These are phyloP conservation scores for Penicillium olsonii DNA, from an alignment of 2,329 filamentous ascomycete species.

Conservation along the genomic window DNA sequence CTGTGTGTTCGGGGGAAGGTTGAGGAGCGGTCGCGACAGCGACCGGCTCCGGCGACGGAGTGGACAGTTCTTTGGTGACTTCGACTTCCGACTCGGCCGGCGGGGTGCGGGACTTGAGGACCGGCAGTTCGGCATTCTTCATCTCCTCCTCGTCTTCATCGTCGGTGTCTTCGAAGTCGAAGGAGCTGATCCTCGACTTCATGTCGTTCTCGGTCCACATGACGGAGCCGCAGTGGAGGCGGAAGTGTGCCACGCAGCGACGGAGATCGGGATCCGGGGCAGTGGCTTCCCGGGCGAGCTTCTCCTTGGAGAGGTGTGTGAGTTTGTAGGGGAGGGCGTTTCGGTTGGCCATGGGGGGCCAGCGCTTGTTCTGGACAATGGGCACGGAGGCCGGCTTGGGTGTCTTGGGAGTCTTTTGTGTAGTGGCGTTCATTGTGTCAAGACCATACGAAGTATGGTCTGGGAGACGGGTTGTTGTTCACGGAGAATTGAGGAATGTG, in stretches of 20 bases:
- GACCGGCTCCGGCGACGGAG: slow-evolving; percentile 1
- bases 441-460: background rate
- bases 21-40: slow-evolving; percentile 1
- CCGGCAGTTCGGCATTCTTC: slow-evolving; percentile 12
- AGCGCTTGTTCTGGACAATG: slow-evolving; percentile 31
- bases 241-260: slow-evolving; percentile 38
- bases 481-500: background rate
- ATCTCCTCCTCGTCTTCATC: slow-evolving; percentile 30
- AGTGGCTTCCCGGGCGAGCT: slow-evolving; percentile 37
- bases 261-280: slow-evolving; percentile 38
- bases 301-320: slow-evolving; percentile 38
- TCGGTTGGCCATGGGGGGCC: slow-evolving; percentile 39
- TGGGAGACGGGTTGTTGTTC: background rate
- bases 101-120: slow-evolving; percentile 1
- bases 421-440: slow-evolving; percentile 27
- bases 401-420: slow-evolving; percentile 19
- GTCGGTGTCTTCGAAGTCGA: slow-evolving; percentile 37
- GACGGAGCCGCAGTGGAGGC: slow-evolving; percentile 35
- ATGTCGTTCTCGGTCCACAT: slow-evolving; percentile 38
- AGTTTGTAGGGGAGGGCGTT: slow-evolving; percentile 37
- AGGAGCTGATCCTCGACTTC: slow-evolving; percentile 38
- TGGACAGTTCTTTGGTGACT: slow-evolving; percentile 11
- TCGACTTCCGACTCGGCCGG: slow-evolving; percentile 5
- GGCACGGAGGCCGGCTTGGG: slow-evolving; percentile 27
- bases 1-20: slow-evolving; percentile 5